A percentile compares a stretch with the other conserved stretches of the same genome.
Conservation (phyloP, 768 basidiomycete species). For the Sutorius australiensis region DNA sequence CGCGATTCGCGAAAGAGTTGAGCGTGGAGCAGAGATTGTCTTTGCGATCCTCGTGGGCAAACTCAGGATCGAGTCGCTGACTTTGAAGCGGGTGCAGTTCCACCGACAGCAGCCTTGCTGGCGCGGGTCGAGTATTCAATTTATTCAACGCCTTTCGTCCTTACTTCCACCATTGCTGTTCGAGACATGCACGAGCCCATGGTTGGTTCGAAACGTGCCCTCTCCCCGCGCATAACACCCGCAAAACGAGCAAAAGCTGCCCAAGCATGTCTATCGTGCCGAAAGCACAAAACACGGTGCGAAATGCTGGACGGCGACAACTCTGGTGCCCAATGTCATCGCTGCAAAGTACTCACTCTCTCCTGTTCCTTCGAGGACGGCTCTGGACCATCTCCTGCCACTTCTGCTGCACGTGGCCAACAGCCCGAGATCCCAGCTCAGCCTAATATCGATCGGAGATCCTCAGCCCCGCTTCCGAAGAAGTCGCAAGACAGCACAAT, state of each 20-base stretch:
- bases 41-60: constrained; percentile 3
- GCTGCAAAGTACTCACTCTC: constrained; percentile 46
- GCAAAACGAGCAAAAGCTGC: constrained; percentile 41
- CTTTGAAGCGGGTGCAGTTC: constrained; percentile 25
- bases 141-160: not conserved
- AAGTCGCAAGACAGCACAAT: constrained; percentile 15
- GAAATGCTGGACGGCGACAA: constrained; percentile 44
- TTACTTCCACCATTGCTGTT: constrained; percentile 13
- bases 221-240: constrained; percentile 28
- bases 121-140: constrained; percentile 7
- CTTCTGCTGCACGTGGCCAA: constrained; percentile 18
- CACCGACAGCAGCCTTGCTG: constrained; percentile 5
- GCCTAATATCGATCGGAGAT: constrained; percentile 20
- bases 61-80: constrained; percentile 17
- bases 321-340: constrained; percentile 40
- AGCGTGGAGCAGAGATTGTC: constrained; percentile 1
- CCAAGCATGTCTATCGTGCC: constrained; percentile 44
- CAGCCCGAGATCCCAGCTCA: constrained; percentile 21
- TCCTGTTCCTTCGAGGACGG: constrained; percentile 44
- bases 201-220: constrained; percentile 29
- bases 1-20: not conserved
- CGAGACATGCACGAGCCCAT: constrained; percentile 20
- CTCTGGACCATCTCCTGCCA: constrained; percentile 12
- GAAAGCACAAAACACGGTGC: constrained; percentile 48
- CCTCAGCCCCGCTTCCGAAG: constrained; percentile 21